Conservation (phyloP, 148 eudicot species). For the Heliosperma pusillum region DNA sequence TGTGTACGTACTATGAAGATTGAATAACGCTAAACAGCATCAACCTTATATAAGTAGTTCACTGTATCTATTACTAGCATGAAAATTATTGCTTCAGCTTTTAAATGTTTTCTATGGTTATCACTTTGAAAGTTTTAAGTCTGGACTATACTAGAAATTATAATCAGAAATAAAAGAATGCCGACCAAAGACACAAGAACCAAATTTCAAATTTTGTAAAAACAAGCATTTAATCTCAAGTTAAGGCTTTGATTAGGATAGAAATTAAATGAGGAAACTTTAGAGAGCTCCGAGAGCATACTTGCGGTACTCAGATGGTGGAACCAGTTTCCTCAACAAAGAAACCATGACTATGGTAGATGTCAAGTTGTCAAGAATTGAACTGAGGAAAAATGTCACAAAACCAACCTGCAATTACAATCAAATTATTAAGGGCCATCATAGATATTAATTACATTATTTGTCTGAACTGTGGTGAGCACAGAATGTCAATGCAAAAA, state of each 20-base stretch:
- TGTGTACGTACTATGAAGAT: not conserved
- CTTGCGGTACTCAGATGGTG: slow-evolving; percentile 96
- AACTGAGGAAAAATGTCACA: slow-evolving; percentile 89
- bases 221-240: not conserved
- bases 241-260: not conserved
- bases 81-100: not conserved
- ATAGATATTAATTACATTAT: slow-evolving; percentile 5
- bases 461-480: not conserved
- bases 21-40: not conserved
- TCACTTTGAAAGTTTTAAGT: not conserved
- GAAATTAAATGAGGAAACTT: not conserved
- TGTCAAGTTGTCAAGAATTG: slow-evolving; percentile 95
- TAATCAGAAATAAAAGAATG: not conserved
- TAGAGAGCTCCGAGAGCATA: slow-evolving; percentile 31
- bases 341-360: slow-evolving; percentile 98
- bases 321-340: slow-evolving; percentile 78
- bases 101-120: not conserved
- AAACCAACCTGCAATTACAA: slow-evolving; percentile 79
- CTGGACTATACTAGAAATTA: not conserved
- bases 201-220: not conserved
- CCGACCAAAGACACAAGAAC: not conserved
- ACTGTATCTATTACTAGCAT: not conserved
- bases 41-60: too few species aligned
- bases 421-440: slow-evolving; percentile 5
- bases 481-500: not conserved